Conservation (phyloP, 345 rosid species). For the Pistacia atlantica region DNA sequence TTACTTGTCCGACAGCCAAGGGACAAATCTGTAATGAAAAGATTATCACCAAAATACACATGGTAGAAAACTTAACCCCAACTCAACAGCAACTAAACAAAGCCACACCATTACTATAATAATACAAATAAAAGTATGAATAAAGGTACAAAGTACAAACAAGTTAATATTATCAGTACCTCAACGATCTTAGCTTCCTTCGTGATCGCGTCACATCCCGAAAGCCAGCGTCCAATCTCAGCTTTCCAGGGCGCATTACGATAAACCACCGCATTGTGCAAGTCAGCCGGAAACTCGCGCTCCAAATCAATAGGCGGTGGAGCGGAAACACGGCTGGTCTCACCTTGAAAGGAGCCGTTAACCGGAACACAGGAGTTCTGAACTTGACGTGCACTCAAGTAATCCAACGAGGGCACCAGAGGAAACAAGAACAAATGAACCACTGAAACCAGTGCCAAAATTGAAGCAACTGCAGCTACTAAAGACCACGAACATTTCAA, state of each 20-base stretch:
- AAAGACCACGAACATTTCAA: slow-evolving; percentile 75
- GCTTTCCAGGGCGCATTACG: slow-evolving; percentile 89
- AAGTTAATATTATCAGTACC: slow-evolving; percentile 35
- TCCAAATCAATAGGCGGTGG: slow-evolving; percentile 44
- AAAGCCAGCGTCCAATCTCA: slow-evolving; percentile 85
- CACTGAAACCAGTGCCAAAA: slow-evolving; percentile 57
- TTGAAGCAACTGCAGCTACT: slow-evolving; percentile 59
- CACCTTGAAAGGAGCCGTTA: slow-evolving; percentile 47
- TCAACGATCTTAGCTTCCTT: slow-evolving; percentile 58
- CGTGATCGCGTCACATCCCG: slow-evolving; percentile 67
- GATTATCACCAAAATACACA: slow-evolving; percentile 1
- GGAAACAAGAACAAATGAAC: slow-evolving; percentile 79
- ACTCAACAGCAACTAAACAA: background rate
- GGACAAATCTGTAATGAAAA: slow-evolving; percentile 8
- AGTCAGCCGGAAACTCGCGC: slow-evolving; percentile 70
- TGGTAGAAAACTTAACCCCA: background rate
- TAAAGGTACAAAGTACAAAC: too few species aligned
- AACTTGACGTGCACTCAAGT: slow-evolving; percentile 46
- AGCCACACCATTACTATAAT: background rate
- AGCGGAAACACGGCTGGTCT: slow-evolving; percentile 18
- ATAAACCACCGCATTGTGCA: slow-evolving; percentile 68
- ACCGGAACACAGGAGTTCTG: slow-evolving; percentile 42
- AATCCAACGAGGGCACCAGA: slow-evolving; percentile 67
- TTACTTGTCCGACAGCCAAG: background rate
- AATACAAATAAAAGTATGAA: background rate